Percentiles rank a stretch among this genome's conserved stretches.
phyloP scores from a whole-genome alignment of 139 green algal genomes.

The Chlamydomonas schloesseri region DNA sequence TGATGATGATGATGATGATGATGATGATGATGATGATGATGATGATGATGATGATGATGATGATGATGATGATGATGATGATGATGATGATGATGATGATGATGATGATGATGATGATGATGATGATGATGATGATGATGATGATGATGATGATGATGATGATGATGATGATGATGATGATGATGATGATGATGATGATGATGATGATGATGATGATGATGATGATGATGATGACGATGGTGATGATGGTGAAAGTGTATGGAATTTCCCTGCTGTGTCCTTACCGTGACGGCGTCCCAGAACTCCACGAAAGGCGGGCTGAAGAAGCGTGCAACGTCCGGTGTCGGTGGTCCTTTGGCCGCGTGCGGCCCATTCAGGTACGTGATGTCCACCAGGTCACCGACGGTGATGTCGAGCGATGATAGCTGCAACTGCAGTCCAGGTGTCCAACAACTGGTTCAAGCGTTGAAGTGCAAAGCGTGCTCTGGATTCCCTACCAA shows the following conservation, averaged over 20 bases:
- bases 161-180: not conserved
- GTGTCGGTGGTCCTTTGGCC: conserved; percentile 4
- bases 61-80: no score
- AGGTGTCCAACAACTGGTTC: no score
- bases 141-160: not conserved
- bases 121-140: conserved; percentile 5
- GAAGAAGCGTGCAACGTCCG: conserved; percentile 41
- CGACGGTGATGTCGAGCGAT: not conserved
- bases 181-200: not conserved
- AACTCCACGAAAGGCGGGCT: conserved; percentile 52
- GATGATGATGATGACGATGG: no score
- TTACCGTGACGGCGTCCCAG: conserved; percentile 51
- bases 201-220: not conserved
- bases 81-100: not conserved
- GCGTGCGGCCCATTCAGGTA: conserved; percentile 43
- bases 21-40: not conserved
- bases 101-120: not conserved
- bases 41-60: not conserved
- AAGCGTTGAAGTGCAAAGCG: not conserved
- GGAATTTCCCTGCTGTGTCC: not conserved
- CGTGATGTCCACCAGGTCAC: not conserved
- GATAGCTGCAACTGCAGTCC: not conserved
- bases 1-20: not conserved
- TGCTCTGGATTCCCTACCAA: no score
- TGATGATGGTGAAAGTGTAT: no score